phyloP scores from a whole-genome alignment of 2,329 filamentous ascomycete species.

The Bipolaris victoriae region DNA sequence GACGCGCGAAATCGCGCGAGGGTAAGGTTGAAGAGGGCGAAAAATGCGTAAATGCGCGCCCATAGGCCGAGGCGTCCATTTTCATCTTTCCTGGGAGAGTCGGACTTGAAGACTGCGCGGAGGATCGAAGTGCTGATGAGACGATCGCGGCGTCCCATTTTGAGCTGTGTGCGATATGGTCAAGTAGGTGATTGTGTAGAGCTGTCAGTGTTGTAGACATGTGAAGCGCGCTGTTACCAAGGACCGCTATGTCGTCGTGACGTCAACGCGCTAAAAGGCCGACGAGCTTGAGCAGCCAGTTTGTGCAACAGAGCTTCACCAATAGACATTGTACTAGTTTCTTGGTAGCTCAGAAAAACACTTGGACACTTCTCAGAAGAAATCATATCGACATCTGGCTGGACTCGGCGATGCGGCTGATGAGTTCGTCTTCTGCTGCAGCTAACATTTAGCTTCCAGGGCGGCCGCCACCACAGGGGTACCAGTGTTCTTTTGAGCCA shows the following conservation, averaged over 20 bases:
- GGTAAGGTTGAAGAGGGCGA: constrained; percentile 59
- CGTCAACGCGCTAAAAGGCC: constrained; percentile 15
- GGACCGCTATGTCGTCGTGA: constrained; percentile 9
- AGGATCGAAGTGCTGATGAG: constrained; percentile 48
- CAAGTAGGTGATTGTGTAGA: constrained; percentile 4
- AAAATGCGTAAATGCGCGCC: constrained; percentile 59
- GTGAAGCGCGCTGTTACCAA: constrained; percentile 1
- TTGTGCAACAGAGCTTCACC: not conserved
- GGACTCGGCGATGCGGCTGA: constrained; percentile 2
- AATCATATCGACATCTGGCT: not conserved
- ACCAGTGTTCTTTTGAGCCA: not conserved
- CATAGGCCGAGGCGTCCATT: constrained; percentile 43
- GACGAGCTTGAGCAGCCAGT: not conserved
- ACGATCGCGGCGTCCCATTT: constrained; percentile 46
- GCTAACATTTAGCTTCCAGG: constrained; percentile 8
- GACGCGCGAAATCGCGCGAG: constrained; percentile 56
- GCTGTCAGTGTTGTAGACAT: constrained; percentile 1
- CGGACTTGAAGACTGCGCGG: constrained; percentile 42
- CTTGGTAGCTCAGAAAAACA: not conserved
- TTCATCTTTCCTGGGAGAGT: constrained; percentile 24
- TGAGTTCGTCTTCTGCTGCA: constrained; percentile 7
- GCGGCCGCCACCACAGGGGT: not conserved
- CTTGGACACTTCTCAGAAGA: not conserved
- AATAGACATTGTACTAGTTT: not conserved
- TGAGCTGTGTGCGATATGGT: constrained; percentile 9